These are phyloP conservation scores for Avena insularis DNA, from an alignment of 176 grass and related monocot genomes.

Conservation along the genomic window DNA sequence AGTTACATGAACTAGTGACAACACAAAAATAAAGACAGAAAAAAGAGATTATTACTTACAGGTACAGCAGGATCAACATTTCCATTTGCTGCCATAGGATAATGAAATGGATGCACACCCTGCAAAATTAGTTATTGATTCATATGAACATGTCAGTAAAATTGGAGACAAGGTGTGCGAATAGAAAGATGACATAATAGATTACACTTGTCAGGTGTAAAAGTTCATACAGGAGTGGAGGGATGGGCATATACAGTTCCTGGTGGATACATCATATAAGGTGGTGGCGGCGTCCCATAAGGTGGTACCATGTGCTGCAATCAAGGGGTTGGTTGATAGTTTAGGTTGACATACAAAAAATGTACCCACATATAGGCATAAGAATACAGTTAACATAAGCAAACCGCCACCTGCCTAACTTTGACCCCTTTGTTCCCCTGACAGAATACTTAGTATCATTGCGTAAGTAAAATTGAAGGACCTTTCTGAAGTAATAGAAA, in stretches of 20 bases:
- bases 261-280: constrained; percentile 95
- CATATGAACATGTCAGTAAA: constrained; percentile 26
- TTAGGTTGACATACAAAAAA: constrained; percentile 40
- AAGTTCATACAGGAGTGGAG: constrained; percentile 75
- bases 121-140: constrained; percentile 49
- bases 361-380: neutral
- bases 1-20: constrained; percentile 36
- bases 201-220: constrained; percentile 31
- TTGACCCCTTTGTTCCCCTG: neutral
- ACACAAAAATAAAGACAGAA: constrained; percentile 26
- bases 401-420: constrained; percentile 2
- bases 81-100: constrained; percentile 74
- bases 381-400: constrained; percentile 24
- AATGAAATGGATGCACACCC: constrained; percentile 89
- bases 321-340: constrained; percentile 19
- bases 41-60: constrained; percentile 60
- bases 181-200: constrained; percentile 35
- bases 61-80: constrained; percentile 80
- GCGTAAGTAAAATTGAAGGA: constrained; percentile 9
- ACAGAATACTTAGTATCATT: neutral
- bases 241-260: constrained; percentile 94
- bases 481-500: neutral
- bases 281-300: constrained; percentile 73
- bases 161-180: constrained; percentile 6
- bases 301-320: constrained; percentile 86